Evolutionary conservation across 805 yeast genomes (phyloP), one percentile per base, ranked within the genome.

Genomic region (Saturnispora silvae): DNA sequence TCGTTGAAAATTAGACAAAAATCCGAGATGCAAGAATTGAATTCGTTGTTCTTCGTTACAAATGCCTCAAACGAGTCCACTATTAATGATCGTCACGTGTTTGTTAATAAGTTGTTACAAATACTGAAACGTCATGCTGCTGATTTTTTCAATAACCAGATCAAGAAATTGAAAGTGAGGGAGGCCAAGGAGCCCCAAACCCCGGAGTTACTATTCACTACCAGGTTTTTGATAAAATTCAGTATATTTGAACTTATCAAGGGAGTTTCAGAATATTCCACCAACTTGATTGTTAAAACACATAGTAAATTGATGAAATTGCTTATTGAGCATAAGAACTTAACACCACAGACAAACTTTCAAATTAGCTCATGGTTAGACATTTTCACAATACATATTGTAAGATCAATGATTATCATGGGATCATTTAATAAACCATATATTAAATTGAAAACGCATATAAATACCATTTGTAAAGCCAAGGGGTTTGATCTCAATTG

Each of bases 391-490:
- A 63, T 79, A 35, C 81, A 79, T 46, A 74, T 82, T 8, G 70
- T 72, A 6, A 66, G 81, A 43, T 61, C 75, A 1, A 70, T 75
- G 46, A 61, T 82, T 19, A 73, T 80, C 11, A 40, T 72, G 11
- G 81, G 72, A 29, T 74, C 71, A 42, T 68, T 80, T 1, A 63
- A 75, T 27, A 46, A 63, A 33, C 83, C 87, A 0, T 71, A 74
- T 47, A 63, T 68, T 41, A 80, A 76, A 51, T 84, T 82, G 51
- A 66, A 66, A 27, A 63, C 71, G 15, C 95, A 84, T 58, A 50
- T 81, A 2, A 65, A 65, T 23, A 70, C 68, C 33, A 72, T 79
- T 1, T 45, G 63, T 7, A 56, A 60, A 6, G 49, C 68, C 4
- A 40, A 65, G 14, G 38, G 43, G 2, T 52, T 58, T 17, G 44